phyloP scores from a whole-genome alignment of 257 asterid species.

The Solanum pimpinellifolium region DNA sequence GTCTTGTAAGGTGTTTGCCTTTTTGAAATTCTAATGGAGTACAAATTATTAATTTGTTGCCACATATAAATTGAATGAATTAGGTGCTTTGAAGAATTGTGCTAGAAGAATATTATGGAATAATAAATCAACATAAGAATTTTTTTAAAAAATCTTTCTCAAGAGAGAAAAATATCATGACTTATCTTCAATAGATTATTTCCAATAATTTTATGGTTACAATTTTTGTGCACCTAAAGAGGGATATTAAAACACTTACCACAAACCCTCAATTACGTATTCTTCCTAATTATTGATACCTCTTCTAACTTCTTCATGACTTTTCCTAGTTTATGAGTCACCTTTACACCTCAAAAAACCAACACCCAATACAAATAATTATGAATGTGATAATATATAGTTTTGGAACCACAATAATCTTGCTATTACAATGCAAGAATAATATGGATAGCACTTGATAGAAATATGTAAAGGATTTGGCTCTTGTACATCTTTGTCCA shows the following conservation, averaged over 20 bases:
- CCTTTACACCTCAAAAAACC: not conserved
- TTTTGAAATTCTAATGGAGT: not conserved
- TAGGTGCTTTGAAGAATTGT: not conserved
- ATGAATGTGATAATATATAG: too few relatives aligned
- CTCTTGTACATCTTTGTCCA: too few relatives aligned
- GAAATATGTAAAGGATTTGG: too few relatives aligned
- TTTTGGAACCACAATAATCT: too few relatives aligned
- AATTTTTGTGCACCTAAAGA: not conserved
- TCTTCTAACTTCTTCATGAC: not conserved
- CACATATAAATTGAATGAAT: not conserved
- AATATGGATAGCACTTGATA: not conserved
- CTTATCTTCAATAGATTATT: not conserved
- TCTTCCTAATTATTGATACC: not conserved
- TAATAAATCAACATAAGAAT: too few relatives aligned
- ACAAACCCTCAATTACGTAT: not conserved
- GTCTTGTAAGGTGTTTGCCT: not conserved
- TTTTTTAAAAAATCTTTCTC: too few relatives aligned
- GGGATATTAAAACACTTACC: too few relatives aligned
- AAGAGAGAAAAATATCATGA: too few relatives aligned
- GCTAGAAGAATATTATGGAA: not conserved
- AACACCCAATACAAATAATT: not conserved
- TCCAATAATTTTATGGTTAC: not conserved
- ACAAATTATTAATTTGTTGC: not conserved
- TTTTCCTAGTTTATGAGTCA: not conserved
- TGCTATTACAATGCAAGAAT: not conserved